phyloP scores from a whole-genome alignment of 1,284 basidiomycete species.

The Omphalotus olearius region DNA sequence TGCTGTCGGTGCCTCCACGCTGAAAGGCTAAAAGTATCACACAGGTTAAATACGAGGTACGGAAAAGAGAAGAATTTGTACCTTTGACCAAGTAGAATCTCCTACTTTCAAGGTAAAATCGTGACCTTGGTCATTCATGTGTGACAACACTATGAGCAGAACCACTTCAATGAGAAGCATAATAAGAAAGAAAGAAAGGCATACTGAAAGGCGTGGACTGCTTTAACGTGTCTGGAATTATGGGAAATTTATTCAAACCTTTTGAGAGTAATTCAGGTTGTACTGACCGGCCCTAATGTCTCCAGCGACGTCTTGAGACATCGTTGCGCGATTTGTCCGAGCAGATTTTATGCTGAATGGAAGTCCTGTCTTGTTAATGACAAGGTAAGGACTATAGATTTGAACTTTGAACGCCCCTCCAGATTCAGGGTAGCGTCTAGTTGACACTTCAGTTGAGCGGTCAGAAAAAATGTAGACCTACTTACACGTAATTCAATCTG shows the following conservation, averaged over 20 bases:
- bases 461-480: constrained; percentile 1
- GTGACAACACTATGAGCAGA: constrained; percentile 75
- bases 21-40: constrained; percentile 47
- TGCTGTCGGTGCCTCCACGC: constrained; percentile 88
- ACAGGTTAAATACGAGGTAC: constrained; percentile 1
- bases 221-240: constrained; percentile 47
- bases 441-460: not conserved
- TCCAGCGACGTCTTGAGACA: constrained; percentile 84
- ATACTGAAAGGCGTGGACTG: constrained; percentile 73
- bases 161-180: constrained; percentile 29
- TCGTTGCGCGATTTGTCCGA: constrained; percentile 66
- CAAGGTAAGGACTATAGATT: constrained; percentile 89
- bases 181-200: constrained; percentile 23
- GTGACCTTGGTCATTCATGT: constrained; percentile 78
- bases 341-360: constrained; percentile 77
- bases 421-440: constrained; percentile 81
- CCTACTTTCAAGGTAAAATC: constrained; percentile 83
- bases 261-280: constrained; percentile 3
- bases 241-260: constrained; percentile 6
- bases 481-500: constrained; percentile 85
- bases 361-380: constrained; percentile 92
- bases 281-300: constrained; percentile 53
- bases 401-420: constrained; percentile 99
- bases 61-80: constrained; percentile 25
- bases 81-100: constrained; percentile 92